Evolutionary conservation across 176 grass and related monocot genomes (phyloP).

Genomic region (Metroxylon sagu): DNA sequence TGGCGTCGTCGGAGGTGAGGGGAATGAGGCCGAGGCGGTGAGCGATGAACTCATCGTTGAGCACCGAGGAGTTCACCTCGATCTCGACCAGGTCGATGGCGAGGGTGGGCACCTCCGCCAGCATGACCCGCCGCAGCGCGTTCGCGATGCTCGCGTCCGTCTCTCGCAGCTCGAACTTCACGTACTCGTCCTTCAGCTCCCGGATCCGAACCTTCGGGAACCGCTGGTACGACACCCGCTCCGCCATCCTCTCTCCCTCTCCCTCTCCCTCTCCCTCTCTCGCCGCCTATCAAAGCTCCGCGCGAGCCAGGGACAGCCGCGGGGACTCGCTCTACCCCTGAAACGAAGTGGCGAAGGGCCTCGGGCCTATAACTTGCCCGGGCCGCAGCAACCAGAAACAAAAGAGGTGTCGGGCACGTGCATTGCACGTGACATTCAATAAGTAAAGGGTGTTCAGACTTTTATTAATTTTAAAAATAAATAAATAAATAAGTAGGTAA

Average conservation of each 20-base stretch:
- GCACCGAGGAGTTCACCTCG: conserved; percentile 82
- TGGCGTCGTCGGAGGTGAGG: conserved; percentile 70
- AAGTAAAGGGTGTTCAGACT: too few relatives aligned
- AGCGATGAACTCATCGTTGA: conserved; percentile 97
- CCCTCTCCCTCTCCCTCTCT: background rate
- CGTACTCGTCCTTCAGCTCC: conserved; percentile 71
- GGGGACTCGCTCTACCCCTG: too few relatives aligned
- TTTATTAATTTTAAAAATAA: too few relatives aligned
- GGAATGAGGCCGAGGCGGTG: conserved; percentile 94
- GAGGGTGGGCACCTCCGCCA: conserved; percentile 88
- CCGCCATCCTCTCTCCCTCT: background rate
- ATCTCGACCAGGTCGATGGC: conserved; percentile 96
- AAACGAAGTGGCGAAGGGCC: too few relatives aligned
- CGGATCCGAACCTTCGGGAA: conserved; percentile 75
- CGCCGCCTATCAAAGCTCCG: too few relatives aligned
- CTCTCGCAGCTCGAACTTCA: conserved; percentile 86
- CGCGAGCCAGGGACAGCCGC: too few relatives aligned
- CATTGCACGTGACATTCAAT: too few relatives aligned
- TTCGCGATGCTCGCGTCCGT: conserved; percentile 95
- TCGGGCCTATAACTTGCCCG: too few relatives aligned
- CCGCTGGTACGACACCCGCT: conserved; percentile 52
- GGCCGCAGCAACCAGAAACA: too few relatives aligned
- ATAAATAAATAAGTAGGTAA: too few relatives aligned
- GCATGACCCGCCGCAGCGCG: conserved; percentile 88
- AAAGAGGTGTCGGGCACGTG: too few relatives aligned